A percentile compares a stretch with the other conserved stretches of the same genome.
Conservation (phyloP, 352 stramenopile genomes). For the Globisporangium sylvaticum region DNA sequence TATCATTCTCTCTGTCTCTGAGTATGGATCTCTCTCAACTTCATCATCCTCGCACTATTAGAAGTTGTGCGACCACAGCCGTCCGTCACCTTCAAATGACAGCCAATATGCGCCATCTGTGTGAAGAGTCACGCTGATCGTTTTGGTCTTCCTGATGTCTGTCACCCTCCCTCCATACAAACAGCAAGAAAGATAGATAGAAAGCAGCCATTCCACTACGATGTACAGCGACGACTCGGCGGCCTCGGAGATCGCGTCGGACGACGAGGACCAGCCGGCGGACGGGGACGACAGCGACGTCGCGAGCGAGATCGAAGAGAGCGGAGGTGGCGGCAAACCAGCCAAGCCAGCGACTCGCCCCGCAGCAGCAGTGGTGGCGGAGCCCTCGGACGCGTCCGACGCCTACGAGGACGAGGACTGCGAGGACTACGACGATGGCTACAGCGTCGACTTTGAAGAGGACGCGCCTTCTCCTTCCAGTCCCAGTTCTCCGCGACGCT, state of each 20-base stretch:
- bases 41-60: neutral
- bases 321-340: conserved; percentile 14
- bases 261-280: conserved; percentile 26
- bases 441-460: conserved; percentile 75
- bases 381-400: conserved; percentile 14
- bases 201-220: neutral
- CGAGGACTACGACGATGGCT: conserved; percentile 51
- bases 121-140: neutral
- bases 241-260: conserved; percentile 62
- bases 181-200: neutral
- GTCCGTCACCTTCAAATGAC: neutral
- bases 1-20: neutral
- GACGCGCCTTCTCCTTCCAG: conserved; percentile 6
- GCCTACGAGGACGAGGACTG: conserved; percentile 30
- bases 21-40: neutral
- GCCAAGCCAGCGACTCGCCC: neutral
- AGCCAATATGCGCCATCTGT: neutral
- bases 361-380: conserved; percentile 13
- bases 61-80: neutral
- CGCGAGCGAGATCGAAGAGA: conserved; percentile 54
- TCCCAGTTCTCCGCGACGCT: neutral
- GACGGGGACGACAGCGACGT: conserved; percentile 38
- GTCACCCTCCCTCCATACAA: neutral
- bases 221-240: conserved; percentile 77
- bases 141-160: neutral